phyloP scores from a whole-genome alignment of 1,139 yeast genomes.

The Pichia kudriavzevii region DNA sequence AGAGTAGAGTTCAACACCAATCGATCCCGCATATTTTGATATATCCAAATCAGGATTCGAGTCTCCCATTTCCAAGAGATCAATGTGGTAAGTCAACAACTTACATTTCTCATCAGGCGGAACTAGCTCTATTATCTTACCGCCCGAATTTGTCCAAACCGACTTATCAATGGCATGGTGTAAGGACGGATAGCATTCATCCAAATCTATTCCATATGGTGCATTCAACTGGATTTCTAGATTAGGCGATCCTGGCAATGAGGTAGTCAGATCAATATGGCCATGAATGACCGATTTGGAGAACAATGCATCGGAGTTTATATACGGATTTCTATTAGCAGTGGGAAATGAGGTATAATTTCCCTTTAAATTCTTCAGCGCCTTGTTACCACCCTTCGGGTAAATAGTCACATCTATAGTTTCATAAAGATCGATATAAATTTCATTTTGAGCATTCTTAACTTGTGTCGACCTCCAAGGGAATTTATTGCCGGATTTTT shows the following conservation, averaged over 20 bases:
- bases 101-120: conserved; percentile 85
- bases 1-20: conserved; percentile 52
- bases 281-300: conserved; percentile 55
- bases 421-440: conserved; percentile 73
- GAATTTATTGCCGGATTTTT: conserved; percentile 29
- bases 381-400: conserved; percentile 19
- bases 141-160: conserved; percentile 33
- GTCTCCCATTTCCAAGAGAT: conserved; percentile 28
- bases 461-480: conserved; percentile 75
- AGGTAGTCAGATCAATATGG: conserved; percentile 51
- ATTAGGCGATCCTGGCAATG: conserved; percentile 69
- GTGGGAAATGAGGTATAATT: not conserved
- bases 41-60: conserved; percentile 19
- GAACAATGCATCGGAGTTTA: not conserved
- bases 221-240: conserved; percentile 47
- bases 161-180: conserved; percentile 52
- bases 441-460: conserved; percentile 65
- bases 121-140: conserved; percentile 50
- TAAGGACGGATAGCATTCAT: conserved; percentile 37
- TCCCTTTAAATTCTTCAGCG: not conserved
- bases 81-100: conserved; percentile 59
- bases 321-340: not conserved
- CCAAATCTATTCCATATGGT: conserved; percentile 38
- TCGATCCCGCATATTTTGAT: conserved; percentile 39
- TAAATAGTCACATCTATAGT: conserved; percentile 40